Percentiles rank a stretch among this genome's conserved stretches.
Conservation (phyloP, 192 early-diverging fungal genomes). For the Backusella tuberculispora region DNA sequence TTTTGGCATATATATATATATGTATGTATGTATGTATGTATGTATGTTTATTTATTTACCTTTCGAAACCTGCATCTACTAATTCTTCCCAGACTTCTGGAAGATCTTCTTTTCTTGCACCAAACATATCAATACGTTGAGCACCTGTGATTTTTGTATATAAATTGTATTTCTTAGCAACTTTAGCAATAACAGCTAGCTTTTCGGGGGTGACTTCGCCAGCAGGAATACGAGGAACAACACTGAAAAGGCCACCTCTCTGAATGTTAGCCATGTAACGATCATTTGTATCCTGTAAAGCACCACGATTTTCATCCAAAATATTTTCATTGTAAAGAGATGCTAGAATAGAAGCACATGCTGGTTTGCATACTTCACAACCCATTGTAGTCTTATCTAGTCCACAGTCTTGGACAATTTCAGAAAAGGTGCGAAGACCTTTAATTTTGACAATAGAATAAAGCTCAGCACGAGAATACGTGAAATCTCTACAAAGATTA, state of each 20-base stretch:
- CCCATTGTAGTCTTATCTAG: slow-evolving; percentile 45
- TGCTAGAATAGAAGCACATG: slow-evolving; percentile 66
- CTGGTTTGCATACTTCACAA: slow-evolving; percentile 68
- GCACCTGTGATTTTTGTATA: slow-evolving; percentile 76
- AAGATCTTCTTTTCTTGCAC: slow-evolving; percentile 66
- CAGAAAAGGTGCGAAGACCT: slow-evolving; percentile 53
- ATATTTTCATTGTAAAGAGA: slow-evolving; percentile 68
- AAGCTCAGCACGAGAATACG: slow-evolving; percentile 59
- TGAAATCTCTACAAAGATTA: slow-evolving; percentile 64
- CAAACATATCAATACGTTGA: slow-evolving; percentile 66
- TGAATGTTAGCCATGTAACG: slow-evolving; percentile 72
- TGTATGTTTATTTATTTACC: slow-evolving; percentile 7
- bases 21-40: too few relatives aligned
- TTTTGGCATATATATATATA: too few relatives aligned
- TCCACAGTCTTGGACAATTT: slow-evolving; percentile 53
- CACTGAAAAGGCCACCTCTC: slow-evolving; percentile 67
- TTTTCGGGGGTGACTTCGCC: slow-evolving; percentile 74
- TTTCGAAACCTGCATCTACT: slow-evolving; percentile 65
- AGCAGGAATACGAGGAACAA: slow-evolving; percentile 65
- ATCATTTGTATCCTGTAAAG: slow-evolving; percentile 72
- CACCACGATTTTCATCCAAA: slow-evolving; percentile 47
- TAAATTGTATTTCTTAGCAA: slow-evolving; percentile 64
- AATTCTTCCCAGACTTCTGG: slow-evolving; percentile 70
- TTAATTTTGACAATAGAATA: slow-evolving; percentile 66
- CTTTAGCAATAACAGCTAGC: slow-evolving; percentile 58